Base-by-base conservation (phyloP, 164 flowering plant genomes). In the Litsea cubeba region DNA sequence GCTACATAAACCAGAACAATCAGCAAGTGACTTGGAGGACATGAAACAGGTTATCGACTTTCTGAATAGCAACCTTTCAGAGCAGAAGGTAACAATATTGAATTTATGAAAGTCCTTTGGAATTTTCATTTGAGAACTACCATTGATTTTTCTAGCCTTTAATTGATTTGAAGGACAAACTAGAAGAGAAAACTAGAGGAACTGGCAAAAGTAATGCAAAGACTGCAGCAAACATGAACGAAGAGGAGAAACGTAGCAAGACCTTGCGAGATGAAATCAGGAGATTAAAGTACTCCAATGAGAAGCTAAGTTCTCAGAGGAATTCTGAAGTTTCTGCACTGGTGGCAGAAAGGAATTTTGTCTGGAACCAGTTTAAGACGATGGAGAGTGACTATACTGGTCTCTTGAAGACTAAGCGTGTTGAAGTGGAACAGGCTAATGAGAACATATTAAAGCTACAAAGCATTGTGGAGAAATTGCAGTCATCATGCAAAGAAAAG, bases 291-390 rank as follows among this genome's bases (percentile, higher is more conserved):
- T 78, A 76, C 65, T 88, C 85, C 66, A 76, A 76, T 69, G 88
- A 88, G 73, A 84, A 85, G 77, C 87, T 87, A 72, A 78, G 77
- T 46, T 75, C 77, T n/a, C 84, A 86, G 72, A 87, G 83, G 62
- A 82, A 62, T 46, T 72, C 85, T 65, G 95, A 92, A 80, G 78
- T 89, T 65, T 80, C 94, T 75, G 88, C 91, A 17, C 84, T 95
- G 3, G 62, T 85, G 81, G 71, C 81, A 30, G 99, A 93, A 81
- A 88, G 87, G 79, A 76, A 85, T 62, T 93, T 93, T 78, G 86
- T 86, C 5, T 89, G 97, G 96, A 85, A 91, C 67, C 97, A 93
- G 82, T 86, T 77, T 51, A 87, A 86, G 63, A 78, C 73, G 72
- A 73, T 87, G 89, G 97, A 93, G 82, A 78, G 68, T 51, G 78